Conservation (phyloP, 805 yeast species). For the Yarrowia deformans region DNA sequence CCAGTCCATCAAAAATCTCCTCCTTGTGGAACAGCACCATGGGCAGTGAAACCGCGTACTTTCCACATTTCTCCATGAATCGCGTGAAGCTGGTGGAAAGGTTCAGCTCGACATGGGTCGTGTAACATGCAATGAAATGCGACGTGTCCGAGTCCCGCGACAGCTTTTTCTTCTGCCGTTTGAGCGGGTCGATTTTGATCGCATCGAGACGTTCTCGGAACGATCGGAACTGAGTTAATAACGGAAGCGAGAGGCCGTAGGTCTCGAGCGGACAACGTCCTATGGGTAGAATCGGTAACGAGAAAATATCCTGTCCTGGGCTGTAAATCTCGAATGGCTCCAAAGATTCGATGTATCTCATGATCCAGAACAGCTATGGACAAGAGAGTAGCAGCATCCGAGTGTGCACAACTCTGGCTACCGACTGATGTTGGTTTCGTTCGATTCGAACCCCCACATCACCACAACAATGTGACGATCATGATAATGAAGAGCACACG, state of each 20-base stretch:
- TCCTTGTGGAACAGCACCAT: conserved; percentile 77
- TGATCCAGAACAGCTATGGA: too few relatives aligned
- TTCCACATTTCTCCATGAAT: conserved; percentile 64
- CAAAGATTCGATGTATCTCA: too few relatives aligned
- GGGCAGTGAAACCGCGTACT: conserved; percentile 72
- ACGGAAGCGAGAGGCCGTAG: background rate
- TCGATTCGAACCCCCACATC: too few relatives aligned
- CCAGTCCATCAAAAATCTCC: conserved; percentile 63
- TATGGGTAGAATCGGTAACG: too few relatives aligned
- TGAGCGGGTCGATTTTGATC: conserved; percentile 77
- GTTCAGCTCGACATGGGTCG: conserved; percentile 89
- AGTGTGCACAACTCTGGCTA: too few relatives aligned
- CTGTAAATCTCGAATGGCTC: too few relatives aligned
- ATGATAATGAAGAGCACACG: too few relatives aligned
- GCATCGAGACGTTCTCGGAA: conserved; percentile 86
- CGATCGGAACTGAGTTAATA: conserved; percentile 47
- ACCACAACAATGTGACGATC: too few relatives aligned
- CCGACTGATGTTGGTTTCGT: too few relatives aligned
- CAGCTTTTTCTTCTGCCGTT: conserved; percentile 45
- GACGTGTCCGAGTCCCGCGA: conserved; percentile 54
- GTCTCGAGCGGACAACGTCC: conserved; percentile 1
- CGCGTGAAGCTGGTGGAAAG: conserved; percentile 73
- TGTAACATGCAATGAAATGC: conserved; percentile 77
- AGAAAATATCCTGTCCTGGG: too few relatives aligned
- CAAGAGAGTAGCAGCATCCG: too few relatives aligned